Base-by-base conservation (phyloP, 164 flowering plant species). In the Kalanchoe fedtschenkoi region DNA sequence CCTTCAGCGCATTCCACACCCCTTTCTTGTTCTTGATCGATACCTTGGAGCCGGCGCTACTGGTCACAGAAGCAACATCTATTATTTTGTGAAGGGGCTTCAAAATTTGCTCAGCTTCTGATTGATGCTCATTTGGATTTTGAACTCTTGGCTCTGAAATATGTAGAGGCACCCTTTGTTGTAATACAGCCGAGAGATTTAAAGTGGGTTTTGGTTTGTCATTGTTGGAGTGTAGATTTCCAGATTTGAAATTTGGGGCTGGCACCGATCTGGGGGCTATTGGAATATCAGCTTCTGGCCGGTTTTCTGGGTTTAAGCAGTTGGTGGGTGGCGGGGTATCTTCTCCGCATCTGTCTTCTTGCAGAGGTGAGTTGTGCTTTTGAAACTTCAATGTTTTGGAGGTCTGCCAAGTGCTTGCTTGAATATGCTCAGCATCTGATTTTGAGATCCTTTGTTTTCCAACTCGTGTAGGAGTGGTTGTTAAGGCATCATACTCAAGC, bases 401-500 rank as follows among this genome's bases (percentile, higher is more conserved):
- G n/a, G 56, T 17, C 32, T 4, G 56, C 10, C 5, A 51, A 29
- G 32, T 26, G 32, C 32, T 26, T 26, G 32, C 8, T 5, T 47
- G 29, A 22, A 22, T 9, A 37, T 37, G 66, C 67, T 75, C 63
- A 74, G 81, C 80, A 17, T 11, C 53, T 5, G n/a, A 26, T 60
- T 61, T 61, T 26, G 41, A 58, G 24, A 30, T 64, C 28, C 68
- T 43, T 17, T 24, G 30, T 61, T 55, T 76, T 57, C 17, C 15
- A 2, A n/a, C 17, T 30, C 30, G 55, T 30, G 37, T 32, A 76
- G 88, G 87, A 6, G 41, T 56, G 51, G 63, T 41, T 35, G 58
- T 70, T 3, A 85, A 73, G 75, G 83, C 77, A 33, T 81, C 85
- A 24, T 74, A 71, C 65, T 75, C 80, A 15, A 74, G 63, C 58